phyloP scores from a whole-genome alignment of 2,329 filamentous ascomycete species.

The Cyclaneusma minus region DNA sequence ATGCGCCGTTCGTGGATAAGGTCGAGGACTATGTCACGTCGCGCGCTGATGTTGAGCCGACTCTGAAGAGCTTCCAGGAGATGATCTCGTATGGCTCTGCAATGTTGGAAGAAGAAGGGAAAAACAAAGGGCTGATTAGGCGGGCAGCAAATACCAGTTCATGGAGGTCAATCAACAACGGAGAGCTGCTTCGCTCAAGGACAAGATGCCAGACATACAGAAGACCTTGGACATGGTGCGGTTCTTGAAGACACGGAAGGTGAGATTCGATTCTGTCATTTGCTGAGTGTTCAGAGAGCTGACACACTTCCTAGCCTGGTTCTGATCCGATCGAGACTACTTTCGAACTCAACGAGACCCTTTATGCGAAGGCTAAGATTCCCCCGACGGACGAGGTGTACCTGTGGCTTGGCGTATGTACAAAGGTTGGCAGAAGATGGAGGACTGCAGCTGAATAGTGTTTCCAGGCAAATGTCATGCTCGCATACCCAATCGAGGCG shows the following conservation, averaged over 20 bases:
- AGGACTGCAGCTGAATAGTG: slow-evolving; percentile 6
- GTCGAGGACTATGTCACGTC: slow-evolving; percentile 78
- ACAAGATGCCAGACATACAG: slow-evolving; percentile 94
- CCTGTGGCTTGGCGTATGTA: slow-evolving; percentile 77
- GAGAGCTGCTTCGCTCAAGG: slow-evolving; percentile 64
- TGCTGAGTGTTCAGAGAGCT: slow-evolving; percentile 2
- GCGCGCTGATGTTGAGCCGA: slow-evolving; percentile 64
- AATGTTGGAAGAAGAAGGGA: background rate
- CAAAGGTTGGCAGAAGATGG: background rate
- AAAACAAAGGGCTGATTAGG: slow-evolving; percentile 10
- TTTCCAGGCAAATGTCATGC: slow-evolving; percentile 80
- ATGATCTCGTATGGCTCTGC: slow-evolving; percentile 62
- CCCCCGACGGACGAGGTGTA: slow-evolving; percentile 82
- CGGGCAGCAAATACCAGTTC: slow-evolving; percentile 88
- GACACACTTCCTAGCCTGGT: slow-evolving; percentile 12
- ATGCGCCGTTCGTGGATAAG: slow-evolving; percentile 73
- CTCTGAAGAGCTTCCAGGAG: slow-evolving; percentile 73
- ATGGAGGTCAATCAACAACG: slow-evolving; percentile 93
- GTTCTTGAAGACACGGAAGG: slow-evolving; percentile 67
- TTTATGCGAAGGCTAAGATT: slow-evolving; percentile 78
- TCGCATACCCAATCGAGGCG: slow-evolving; percentile 82
- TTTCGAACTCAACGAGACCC: slow-evolving; percentile 91
- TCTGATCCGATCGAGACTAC: slow-evolving; percentile 71
- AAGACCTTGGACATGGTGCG: slow-evolving; percentile 87
- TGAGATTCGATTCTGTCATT: slow-evolving; percentile 20